Evolutionary conservation across 148 eudicot species (phyloP).

Genomic region (Bassia scoparia): DNA sequence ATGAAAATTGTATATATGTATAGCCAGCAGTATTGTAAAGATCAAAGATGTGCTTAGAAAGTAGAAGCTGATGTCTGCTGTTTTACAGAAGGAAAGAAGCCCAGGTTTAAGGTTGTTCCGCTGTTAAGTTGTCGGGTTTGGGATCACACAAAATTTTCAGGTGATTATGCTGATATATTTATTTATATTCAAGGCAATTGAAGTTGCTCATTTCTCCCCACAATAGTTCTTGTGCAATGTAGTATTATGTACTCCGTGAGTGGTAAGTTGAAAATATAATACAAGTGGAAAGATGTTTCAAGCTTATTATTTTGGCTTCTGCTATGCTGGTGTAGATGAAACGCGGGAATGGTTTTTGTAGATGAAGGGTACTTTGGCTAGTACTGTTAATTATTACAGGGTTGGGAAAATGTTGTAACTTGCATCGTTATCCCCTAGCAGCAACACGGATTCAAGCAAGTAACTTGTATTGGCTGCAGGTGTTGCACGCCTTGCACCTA

Average conservation of each 20-base stretch:
- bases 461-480: background rate
- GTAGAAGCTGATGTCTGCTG: conserved; percentile 7
- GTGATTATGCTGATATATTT: background rate
- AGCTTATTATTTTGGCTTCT: background rate
- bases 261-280: background rate
- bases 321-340: no score
- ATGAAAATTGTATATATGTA: conserved; percentile 23
- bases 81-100: conserved; percentile 9
- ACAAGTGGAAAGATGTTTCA: background rate
- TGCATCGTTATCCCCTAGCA: background rate
- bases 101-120: background rate
- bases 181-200: background rate
- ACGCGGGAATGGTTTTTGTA: no score
- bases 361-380: no score
- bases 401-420: background rate
- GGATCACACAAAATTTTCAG: conserved; percentile 10
- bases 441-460: background rate
- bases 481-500: background rate
- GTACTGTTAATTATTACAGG: no score
- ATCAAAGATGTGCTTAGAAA: conserved; percentile 20
- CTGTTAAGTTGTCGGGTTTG: background rate
- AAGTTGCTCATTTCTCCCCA: background rate
- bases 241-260: no score
- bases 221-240: background rate
- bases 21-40: conserved; percentile 22